These are phyloP conservation scores for Ustilago vetiveriae DNA, from an alignment of 1,284 basidiomycete genomes.

Conservation along the genomic window DNA sequence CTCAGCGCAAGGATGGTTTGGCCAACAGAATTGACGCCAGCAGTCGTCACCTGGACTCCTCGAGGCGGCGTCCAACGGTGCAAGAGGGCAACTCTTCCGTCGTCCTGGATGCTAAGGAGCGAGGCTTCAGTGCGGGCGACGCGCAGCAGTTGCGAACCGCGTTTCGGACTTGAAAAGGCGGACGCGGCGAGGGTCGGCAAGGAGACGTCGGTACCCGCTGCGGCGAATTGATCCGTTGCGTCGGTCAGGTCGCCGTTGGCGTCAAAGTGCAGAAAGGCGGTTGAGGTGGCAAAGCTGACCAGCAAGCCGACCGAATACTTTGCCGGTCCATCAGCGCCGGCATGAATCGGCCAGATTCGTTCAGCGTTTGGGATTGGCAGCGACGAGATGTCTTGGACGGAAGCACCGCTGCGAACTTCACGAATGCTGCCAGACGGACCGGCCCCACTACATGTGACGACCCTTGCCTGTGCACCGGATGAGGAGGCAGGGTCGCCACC, in stretches of 20 bases:
- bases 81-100: neutral
- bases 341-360: constrained; percentile 33
- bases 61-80: constrained; percentile 19
- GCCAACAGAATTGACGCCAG: constrained; percentile 72
- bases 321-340: neutral
- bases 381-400: constrained; percentile 74
- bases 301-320: constrained; percentile 28
- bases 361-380: constrained; percentile 21
- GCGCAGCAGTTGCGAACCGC: constrained; percentile 9
- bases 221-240: constrained; percentile 18
- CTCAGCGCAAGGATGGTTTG: constrained; percentile 76
- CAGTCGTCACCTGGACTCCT: constrained; percentile 25
- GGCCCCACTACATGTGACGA: constrained; percentile 89
- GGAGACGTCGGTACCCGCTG: constrained; percentile 6
- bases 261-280: constrained; percentile 27
- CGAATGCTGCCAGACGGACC: constrained; percentile 82
- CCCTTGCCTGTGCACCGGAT: constrained; percentile 73
- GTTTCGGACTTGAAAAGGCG: constrained; percentile 1
- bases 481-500: constrained; percentile 66
- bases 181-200: constrained; percentile 22
- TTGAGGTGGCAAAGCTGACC: constrained; percentile 26
- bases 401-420: constrained; percentile 84
- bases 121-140: constrained; percentile 10
- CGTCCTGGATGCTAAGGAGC: constrained; percentile 16
- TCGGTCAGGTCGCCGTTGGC: constrained; percentile 29